Conservation (phyloP, 305 asterid genomes). For the Plantago coronopus region DNA sequence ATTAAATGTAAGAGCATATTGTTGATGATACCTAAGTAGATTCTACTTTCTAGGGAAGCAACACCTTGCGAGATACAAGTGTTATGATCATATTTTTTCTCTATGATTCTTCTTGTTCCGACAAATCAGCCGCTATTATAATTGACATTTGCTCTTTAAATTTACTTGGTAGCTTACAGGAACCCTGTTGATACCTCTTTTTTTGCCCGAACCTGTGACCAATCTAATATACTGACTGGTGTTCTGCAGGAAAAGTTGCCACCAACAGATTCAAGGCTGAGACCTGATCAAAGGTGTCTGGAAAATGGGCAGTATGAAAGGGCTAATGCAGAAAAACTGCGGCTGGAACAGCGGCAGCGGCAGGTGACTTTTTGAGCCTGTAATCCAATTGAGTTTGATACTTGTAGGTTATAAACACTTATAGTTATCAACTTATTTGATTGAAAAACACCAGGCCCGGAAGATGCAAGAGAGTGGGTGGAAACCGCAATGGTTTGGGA, state of each 20-base stretch:
- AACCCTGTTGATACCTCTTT: too few species aligned
- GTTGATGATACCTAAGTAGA: too few species aligned
- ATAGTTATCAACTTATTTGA: background rate
- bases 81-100: too few species aligned
- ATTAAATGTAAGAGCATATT: too few species aligned
- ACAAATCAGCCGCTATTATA: too few species aligned
- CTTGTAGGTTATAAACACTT: too few species aligned
- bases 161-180: background rate
- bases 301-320: slow-evolving; percentile 85
- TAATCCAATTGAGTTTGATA: too few species aligned
- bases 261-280: slow-evolving; percentile 92
- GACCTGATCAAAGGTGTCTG: slow-evolving; percentile 96
- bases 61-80: too few species aligned
- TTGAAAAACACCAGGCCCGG: slow-evolving; percentile 49
- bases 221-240: slow-evolving; percentile 1
- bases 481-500: slow-evolving; percentile 85
- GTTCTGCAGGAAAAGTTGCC: slow-evolving; percentile 77
- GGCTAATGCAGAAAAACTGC: slow-evolving; percentile 80
- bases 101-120: too few species aligned
- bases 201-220: background rate
- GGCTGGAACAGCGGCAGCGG: slow-evolving; percentile 90
- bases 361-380: slow-evolving; percentile 44
- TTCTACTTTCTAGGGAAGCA: too few species aligned
- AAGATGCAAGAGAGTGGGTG: slow-evolving; percentile 97
- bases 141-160: background rate